Evolutionary conservation across 805 yeast genomes (phyloP).

Genomic region (Blastobotrys muscicola): DNA sequence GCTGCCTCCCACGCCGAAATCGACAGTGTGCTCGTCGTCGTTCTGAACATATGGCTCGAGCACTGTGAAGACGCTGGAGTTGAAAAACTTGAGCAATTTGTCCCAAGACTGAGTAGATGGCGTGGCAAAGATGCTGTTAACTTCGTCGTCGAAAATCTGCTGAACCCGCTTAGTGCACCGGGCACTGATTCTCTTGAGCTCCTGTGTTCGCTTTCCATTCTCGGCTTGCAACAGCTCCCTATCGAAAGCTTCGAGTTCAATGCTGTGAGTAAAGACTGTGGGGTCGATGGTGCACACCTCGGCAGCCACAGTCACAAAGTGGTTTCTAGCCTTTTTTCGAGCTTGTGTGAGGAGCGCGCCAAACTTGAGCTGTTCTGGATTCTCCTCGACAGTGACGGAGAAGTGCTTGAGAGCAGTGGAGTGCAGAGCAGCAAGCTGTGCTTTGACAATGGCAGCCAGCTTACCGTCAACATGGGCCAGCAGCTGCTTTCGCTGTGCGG

Average conservation of each 20-base stretch:
- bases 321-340: conserved; percentile 12
- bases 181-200: conserved; percentile 34
- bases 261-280: conserved; percentile 19
- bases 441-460: conserved; percentile 36
- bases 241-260: conserved; percentile 20
- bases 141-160: conserved; percentile 30
- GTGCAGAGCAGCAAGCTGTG: conserved; percentile 33
- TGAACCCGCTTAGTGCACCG: conserved; percentile 19
- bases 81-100: conserved; percentile 38
- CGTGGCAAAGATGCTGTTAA: conserved; percentile 38
- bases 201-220: conserved; percentile 27
- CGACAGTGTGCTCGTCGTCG: conserved; percentile 26
- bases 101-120: conserved; percentile 58
- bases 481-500: conserved; percentile 48
- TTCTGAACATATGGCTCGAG: conserved; percentile 27
- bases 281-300: conserved; percentile 29
- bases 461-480: conserved; percentile 36
- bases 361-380: conserved; percentile 5
- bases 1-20: conserved; percentile 58
- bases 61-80: conserved; percentile 24
- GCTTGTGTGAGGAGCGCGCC: conserved; percentile 16
- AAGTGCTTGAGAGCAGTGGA: conserved; percentile 27
- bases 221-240: conserved; percentile 29
- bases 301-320: conserved; percentile 28
- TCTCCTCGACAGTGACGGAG: conserved; percentile 20